These are phyloP conservation scores for Haplosporangium gracile DNA, from an alignment of 192 early-diverging fungal species.

Conservation along the genomic window DNA sequence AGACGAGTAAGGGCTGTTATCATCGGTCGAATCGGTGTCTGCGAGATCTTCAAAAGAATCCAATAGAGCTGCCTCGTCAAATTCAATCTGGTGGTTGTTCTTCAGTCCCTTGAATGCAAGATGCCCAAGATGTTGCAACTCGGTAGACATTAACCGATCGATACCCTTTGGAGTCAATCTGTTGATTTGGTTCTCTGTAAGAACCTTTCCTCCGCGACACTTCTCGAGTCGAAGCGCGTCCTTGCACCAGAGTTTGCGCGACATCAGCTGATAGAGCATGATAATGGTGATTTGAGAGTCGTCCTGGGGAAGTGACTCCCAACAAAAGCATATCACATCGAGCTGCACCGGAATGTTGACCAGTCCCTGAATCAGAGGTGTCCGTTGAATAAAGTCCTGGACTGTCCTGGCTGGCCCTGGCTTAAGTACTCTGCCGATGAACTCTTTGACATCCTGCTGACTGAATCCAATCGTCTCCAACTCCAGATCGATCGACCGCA, in stretches of 20 bases:
- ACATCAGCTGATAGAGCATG: constrained; percentile 16
- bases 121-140: constrained; percentile 12
- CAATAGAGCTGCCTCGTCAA: neutral
- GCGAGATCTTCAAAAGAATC: constrained; percentile 5
- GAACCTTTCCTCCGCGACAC: neutral
- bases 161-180: neutral
- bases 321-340: constrained; percentile 20
- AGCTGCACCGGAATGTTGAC: constrained; percentile 28
- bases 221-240: constrained; percentile 8
- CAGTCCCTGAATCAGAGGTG: constrained; percentile 24
- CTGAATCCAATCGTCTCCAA: constrained; percentile 18
- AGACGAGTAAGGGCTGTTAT: neutral
- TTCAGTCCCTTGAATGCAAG: constrained; percentile 15
- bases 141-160: neutral
- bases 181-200: constrained; percentile 10
- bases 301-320: constrained; percentile 8
- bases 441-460: constrained; percentile 12
- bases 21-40: neutral
- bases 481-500: constrained; percentile 1
- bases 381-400: constrained; percentile 21
- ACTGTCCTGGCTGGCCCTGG: neutral
- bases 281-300: constrained; percentile 12
- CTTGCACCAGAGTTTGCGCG: constrained; percentile 18
- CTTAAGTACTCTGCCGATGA: neutral
- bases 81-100: constrained; percentile 27